These are phyloP conservation scores for Salvia rosmarinus DNA, from an alignment of 257 asterid genomes.

Conservation along the genomic window DNA sequence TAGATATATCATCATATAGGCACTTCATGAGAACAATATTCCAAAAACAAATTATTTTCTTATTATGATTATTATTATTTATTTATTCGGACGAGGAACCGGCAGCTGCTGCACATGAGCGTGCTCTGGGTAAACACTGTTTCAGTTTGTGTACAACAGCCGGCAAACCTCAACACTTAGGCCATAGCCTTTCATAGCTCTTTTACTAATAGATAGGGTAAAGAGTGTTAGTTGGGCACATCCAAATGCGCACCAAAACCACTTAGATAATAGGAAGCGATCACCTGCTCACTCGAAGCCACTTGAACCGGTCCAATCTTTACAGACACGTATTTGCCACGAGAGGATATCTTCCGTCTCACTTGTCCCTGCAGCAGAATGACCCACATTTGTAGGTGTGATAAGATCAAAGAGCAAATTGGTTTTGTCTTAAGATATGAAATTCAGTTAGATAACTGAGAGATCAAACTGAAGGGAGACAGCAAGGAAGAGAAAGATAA, in stretches of 20 bases:
- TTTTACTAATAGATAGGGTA: neutral
- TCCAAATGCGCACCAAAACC: neutral
- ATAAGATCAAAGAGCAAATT: neutral
- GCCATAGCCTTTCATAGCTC: too few species aligned
- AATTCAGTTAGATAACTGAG: neutral
- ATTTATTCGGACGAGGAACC: too few species aligned
- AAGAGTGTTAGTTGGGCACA: neutral
- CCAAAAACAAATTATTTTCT: too few species aligned
- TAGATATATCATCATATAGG: neutral
- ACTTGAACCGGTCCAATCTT: conserved; percentile 85
- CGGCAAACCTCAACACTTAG: neutral
- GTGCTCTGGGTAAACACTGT: neutral
- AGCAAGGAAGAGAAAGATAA: neutral
- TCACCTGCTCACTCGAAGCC: conserved; percentile 72
- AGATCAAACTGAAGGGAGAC: neutral
- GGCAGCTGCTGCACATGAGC: too few species aligned
- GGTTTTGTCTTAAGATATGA: neutral
- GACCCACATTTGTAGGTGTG: neutral
- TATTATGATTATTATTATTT: too few species aligned
- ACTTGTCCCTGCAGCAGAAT: conserved; percentile 69
- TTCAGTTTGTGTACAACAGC: neutral
- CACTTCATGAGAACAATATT: too few species aligned
- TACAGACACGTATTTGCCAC: conserved; percentile 80
- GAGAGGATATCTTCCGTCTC: conserved; percentile 68
- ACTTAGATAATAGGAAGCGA: neutral